These are phyloP conservation scores for Calonectria multiphialidica DNA, from an alignment of 2,329 filamentous ascomycete species.

Conservation along the genomic window DNA sequence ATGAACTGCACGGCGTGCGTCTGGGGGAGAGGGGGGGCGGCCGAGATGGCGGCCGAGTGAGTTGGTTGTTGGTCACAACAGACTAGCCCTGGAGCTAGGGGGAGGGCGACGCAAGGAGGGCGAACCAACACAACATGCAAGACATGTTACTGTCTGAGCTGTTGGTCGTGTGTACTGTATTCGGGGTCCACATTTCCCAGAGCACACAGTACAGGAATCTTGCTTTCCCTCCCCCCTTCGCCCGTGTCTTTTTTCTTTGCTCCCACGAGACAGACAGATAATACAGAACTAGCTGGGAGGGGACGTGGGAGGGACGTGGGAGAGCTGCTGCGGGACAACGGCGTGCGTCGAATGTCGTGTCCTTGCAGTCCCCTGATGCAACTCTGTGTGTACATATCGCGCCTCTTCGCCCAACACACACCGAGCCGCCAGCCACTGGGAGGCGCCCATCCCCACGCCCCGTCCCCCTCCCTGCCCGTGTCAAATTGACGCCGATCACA, in stretches of 20 bases:
- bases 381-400: too few relatives aligned
- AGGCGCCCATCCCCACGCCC: not conserved
- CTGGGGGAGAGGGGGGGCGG: not conserved
- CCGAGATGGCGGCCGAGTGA: not conserved
- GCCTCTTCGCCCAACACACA: too few relatives aligned
- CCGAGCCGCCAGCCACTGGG: too few relatives aligned
- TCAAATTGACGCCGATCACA: not conserved
- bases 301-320: too few relatives aligned
- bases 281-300: too few relatives aligned
- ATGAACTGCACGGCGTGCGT: not conserved
- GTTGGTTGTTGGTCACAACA: not conserved
- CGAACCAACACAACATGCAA: constrained; percentile 1
- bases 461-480: not conserved
- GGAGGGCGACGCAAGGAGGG: not conserved
- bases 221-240: not conserved
- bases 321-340: too few relatives aligned
- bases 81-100: not conserved
- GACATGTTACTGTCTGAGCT: not conserved
- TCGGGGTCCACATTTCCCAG: not conserved
- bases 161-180: not conserved
- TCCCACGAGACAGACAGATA: too few relatives aligned
- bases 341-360: too few relatives aligned
- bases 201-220: not conserved
- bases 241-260: not conserved
- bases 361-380: not conserved